A percentile compares a stretch with the other conserved stretches of the same genome.
Conservation (phyloP, 2,329 filamentous ascomycete genomes). For the Pseudogymnoascus sp. region DNA sequence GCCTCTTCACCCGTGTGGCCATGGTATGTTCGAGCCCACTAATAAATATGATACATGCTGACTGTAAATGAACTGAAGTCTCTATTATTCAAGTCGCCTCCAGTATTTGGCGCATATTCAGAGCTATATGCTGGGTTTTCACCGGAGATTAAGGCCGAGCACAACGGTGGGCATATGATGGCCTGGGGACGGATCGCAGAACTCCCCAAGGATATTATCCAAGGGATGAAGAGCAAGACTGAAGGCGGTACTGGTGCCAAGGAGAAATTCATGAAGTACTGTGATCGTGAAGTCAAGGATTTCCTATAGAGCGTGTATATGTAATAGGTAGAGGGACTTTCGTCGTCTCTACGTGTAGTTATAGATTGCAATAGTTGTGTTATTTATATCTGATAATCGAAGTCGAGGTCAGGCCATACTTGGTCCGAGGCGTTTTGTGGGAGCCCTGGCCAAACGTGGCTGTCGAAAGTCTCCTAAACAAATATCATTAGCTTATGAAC, state of each 20-base stretch:
- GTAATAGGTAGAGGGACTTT: background rate
- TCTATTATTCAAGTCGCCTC: conserved; percentile 20
- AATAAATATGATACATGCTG: background rate
- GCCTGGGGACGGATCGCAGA: conserved; percentile 33
- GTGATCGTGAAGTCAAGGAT: conserved; percentile 24
- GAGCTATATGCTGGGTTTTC: conserved; percentile 31
- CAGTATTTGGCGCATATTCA: conserved; percentile 29
- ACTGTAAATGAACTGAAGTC: conserved; percentile 9
- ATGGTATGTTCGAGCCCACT: conserved; percentile 16
- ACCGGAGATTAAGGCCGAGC: conserved; percentile 23
- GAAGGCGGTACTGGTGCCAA: conserved; percentile 25
- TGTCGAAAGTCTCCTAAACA: conserved; percentile 18
- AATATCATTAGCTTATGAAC: background rate
- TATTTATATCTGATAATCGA: conserved; percentile 9
- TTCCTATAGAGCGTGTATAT: conserved; percentile 14
- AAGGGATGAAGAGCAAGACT: conserved; percentile 18
- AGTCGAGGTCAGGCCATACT: conserved; percentile 11
- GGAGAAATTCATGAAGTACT: conserved; percentile 29
- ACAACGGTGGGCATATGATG: conserved; percentile 32
- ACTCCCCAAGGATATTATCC: conserved; percentile 16
- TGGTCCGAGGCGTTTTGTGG: conserved; percentile 9
- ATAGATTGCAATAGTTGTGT: conserved; percentile 11
- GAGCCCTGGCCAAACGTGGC: conserved; percentile 12
- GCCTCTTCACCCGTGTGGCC: conserved; percentile 6
- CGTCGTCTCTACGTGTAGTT: background rate